phyloP scores from a whole-genome alignment of 208 protist species.

The Trypanosoma melophagium region DNA sequence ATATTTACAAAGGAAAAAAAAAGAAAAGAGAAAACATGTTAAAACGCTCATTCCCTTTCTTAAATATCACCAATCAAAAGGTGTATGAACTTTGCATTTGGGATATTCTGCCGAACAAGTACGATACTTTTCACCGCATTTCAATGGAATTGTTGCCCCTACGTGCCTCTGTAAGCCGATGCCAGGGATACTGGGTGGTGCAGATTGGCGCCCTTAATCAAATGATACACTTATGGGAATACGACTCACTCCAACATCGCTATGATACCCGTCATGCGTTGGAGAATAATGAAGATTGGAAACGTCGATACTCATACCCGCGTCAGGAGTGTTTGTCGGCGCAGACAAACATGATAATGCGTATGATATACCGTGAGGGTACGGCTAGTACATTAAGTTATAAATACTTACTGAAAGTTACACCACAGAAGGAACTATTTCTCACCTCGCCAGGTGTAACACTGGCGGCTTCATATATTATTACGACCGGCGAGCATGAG shows the following conservation, averaged over 20 bases:
- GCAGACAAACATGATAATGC: slow-evolving; percentile 65
- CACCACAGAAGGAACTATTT: slow-evolving; percentile 49
- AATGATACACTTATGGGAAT: slow-evolving; percentile 77
- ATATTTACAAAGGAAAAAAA: slow-evolving; percentile 15
- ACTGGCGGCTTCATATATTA: slow-evolving; percentile 66
- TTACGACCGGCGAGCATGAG: slow-evolving; percentile 55
- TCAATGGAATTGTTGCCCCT: slow-evolving; percentile 60
- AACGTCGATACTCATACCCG: slow-evolving; percentile 39
- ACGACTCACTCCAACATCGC: slow-evolving; percentile 71
- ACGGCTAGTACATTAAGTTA: slow-evolving; percentile 70
- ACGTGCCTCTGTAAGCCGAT: slow-evolving; percentile 40
- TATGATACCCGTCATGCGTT: slow-evolving; percentile 51
- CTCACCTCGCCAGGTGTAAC: slow-evolving; percentile 53
- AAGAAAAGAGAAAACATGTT: slow-evolving; percentile 38
- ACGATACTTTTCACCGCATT: slow-evolving; percentile 54
- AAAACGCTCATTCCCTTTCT: slow-evolving; percentile 25
- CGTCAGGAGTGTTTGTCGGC: slow-evolving; percentile 33
- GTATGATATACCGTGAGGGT: slow-evolving; percentile 56
- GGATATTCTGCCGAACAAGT: slow-evolving; percentile 54
- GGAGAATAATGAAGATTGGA: slow-evolving; percentile 64
- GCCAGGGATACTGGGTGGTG: slow-evolving; percentile 71
- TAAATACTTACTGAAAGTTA: slow-evolving; percentile 78
- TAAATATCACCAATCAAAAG: slow-evolving; percentile 20
- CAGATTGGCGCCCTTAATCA: slow-evolving; percentile 78
- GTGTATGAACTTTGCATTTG: slow-evolving; percentile 72